Evolutionary conservation across 805 yeast species (phyloP).

Genomic region (Ogataea glucozyma): DNA sequence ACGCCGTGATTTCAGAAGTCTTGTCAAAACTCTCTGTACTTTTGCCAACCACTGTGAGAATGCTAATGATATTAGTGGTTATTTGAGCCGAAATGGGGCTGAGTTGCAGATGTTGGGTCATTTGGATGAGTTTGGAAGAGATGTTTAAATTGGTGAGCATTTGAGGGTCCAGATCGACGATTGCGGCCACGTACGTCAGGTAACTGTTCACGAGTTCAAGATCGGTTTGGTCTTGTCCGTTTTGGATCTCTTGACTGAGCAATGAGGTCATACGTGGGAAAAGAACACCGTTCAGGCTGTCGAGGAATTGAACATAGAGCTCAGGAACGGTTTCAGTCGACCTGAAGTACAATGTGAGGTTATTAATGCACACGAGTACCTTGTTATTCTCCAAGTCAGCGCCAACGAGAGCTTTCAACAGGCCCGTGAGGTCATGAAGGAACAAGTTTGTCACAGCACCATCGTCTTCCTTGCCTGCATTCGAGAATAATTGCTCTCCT

Average conservation of each 20-base stretch:
- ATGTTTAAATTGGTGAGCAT: slow-evolving; percentile 1
- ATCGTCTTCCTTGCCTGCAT: not conserved
- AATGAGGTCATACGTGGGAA: slow-evolving; percentile 12
- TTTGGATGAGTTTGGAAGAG: slow-evolving; percentile 4
- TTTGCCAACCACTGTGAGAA: slow-evolving; percentile 31
- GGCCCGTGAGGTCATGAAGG: slow-evolving; percentile 20
- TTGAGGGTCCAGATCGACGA: slow-evolving; percentile 16
- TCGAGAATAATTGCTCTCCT: slow-evolving; percentile 23
- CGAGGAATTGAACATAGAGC: slow-evolving; percentile 12
- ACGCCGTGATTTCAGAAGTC: slow-evolving; percentile 25
- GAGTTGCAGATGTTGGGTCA: slow-evolving; percentile 8
- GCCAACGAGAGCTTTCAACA: slow-evolving; percentile 42
- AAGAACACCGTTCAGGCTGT: slow-evolving; percentile 14
- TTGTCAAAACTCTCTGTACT: slow-evolving; percentile 16
- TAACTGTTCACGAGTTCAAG: slow-evolving; percentile 21
- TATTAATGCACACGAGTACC: slow-evolving; percentile 67
- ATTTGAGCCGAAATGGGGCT: slow-evolving; percentile 20
- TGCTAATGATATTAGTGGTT: slow-evolving; percentile 25
- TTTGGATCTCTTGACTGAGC: too few species aligned
- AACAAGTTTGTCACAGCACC: slow-evolving; percentile 17
- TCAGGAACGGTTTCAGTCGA: slow-evolving; percentile 31
- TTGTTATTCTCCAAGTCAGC: slow-evolving; percentile 54
- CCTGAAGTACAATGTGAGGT: slow-evolving; percentile 46
- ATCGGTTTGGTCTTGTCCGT: slow-evolving; percentile 8
- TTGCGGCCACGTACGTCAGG: slow-evolving; percentile 20